A percentile compares a stretch with the other conserved stretches of the same genome.
These are phyloP conservation scores for Hypoxylon trugodes DNA, from an alignment of 495 filamentous ascomycete species.

Conservation along the genomic window DNA sequence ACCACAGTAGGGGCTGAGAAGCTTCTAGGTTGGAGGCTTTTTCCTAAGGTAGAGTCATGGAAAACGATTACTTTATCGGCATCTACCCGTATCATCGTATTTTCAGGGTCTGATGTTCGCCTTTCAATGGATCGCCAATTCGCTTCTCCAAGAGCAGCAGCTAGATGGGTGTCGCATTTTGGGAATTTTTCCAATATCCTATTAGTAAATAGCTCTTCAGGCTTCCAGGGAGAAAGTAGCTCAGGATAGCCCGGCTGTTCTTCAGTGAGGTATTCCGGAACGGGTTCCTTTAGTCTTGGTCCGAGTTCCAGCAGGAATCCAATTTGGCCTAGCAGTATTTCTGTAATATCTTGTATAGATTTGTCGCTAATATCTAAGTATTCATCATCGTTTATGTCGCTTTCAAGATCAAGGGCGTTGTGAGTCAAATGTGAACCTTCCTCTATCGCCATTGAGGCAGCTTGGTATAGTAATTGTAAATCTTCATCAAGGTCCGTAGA, in stretches of 20 bases:
- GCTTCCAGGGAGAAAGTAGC: slow-evolving; percentile 6
- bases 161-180: not conserved
- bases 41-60: slow-evolving; percentile 26
- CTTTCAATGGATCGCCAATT: slow-evolving; percentile 10
- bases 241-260: not conserved
- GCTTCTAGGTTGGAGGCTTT: not conserved
- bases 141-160: slow-evolving; percentile 4
- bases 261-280: not conserved
- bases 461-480: not conserved
- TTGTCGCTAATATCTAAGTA: not conserved
- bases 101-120: not conserved
- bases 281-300: slow-evolving; percentile 18
- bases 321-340: slow-evolving; percentile 20
- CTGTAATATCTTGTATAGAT: slow-evolving; percentile 10
- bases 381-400: slow-evolving; percentile 6
- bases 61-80: not conserved
- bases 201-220: slow-evolving; percentile 13
- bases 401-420: not conserved
- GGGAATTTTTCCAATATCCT: slow-evolving; percentile 21
- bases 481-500: not conserved
- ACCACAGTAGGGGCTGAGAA: slow-evolving; percentile 20
- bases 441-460: not conserved
- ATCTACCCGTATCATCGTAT: no score
- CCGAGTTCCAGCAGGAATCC: slow-evolving; percentile 22
- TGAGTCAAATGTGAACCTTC: not conserved